A percentile compares a stretch with the other conserved stretches of the same genome.
These are phyloP conservation scores for Camptophora hylomeconis DNA, from an alignment of 2,329 filamentous ascomycete genomes.

Conservation along the genomic window DNA sequence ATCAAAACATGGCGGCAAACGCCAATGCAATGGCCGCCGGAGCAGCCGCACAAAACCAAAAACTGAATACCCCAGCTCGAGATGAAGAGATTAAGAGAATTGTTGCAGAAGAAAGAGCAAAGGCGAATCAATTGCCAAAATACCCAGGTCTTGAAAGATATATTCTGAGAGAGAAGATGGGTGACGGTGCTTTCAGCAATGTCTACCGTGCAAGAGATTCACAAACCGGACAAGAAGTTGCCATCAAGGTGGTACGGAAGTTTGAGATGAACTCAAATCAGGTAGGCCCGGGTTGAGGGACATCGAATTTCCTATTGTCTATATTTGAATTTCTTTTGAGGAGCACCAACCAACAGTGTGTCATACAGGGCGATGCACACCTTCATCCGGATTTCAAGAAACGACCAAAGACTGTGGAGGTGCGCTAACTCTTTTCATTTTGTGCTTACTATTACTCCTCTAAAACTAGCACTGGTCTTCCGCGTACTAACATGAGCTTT, in stretches of 20 bases:
- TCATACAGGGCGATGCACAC: slow-evolving; percentile 70
- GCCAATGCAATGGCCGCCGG: slow-evolving; percentile 53
- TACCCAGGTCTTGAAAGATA: slow-evolving; percentile 80
- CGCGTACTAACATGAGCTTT: slow-evolving; percentile 18
- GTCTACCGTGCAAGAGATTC: slow-evolving; percentile 81
- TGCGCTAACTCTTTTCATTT: slow-evolving; percentile 44
- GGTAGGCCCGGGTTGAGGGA: slow-evolving; percentile 49
- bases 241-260: slow-evolving; percentile 97
- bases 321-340: slow-evolving; percentile 17
- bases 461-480: slow-evolving; percentile 10
- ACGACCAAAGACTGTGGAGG: slow-evolving; percentile 91
- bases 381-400: slow-evolving; percentile 95
- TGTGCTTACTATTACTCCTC: slow-evolving; percentile 16
- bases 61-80: slow-evolving; percentile 31
- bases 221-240: slow-evolving; percentile 58
- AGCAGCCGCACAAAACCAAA: slow-evolving; percentile 49
- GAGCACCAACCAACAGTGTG: slow-evolving; percentile 38
- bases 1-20: slow-evolving; percentile 53
- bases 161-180: slow-evolving; percentile 90
- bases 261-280: slow-evolving; percentile 98
- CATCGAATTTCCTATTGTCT: slow-evolving; percentile 17
- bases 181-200: slow-evolving; percentile 96
- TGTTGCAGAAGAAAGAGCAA: slow-evolving; percentile 82
- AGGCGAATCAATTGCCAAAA: slow-evolving; percentile 68
- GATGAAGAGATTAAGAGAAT: slow-evolving; percentile 66